A percentile compares a stretch with the other conserved stretches of the same genome.
Conservation (phyloP, 306 rosid genomes). For the Rubus parviflorus region DNA sequence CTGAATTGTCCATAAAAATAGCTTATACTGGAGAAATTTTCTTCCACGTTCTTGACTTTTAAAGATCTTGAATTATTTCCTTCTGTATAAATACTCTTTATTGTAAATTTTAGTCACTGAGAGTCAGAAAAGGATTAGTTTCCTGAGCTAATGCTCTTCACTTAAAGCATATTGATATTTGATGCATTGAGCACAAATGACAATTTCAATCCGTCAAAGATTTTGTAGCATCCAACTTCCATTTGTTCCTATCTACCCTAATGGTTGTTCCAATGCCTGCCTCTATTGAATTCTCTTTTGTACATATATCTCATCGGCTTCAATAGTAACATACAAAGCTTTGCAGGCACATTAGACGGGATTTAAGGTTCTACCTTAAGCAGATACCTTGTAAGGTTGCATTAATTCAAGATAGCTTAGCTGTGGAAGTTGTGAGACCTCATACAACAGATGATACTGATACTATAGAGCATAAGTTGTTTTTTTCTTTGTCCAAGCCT, state of each 20-base stretch:
- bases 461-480: constrained; percentile 36
- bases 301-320: neutral
- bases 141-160: neutral
- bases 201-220: neutral
- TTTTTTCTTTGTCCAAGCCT: constrained; percentile 50
- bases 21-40: too few species aligned
- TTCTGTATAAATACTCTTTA: too few species aligned
- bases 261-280: neutral
- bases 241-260: neutral
- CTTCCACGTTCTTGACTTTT: too few species aligned
- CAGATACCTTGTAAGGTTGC: constrained; percentile 71
- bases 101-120: neutral
- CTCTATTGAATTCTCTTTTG: neutral
- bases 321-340: constrained; percentile 8
- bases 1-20: too few species aligned
- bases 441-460: constrained; percentile 30
- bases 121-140: neutral
- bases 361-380: constrained; percentile 50
- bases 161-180: neutral
- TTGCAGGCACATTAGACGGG: constrained; percentile 62
- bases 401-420: constrained; percentile 50
- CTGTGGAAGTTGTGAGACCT: constrained; percentile 43
- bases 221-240: neutral
- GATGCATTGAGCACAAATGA: neutral
- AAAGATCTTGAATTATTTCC: too few species aligned